Evolutionary conservation across 1,284 basidiomycete genomes (phyloP), one percentile per base, ranked within the genome.

Genomic region (Sutorius eximius): DNA sequence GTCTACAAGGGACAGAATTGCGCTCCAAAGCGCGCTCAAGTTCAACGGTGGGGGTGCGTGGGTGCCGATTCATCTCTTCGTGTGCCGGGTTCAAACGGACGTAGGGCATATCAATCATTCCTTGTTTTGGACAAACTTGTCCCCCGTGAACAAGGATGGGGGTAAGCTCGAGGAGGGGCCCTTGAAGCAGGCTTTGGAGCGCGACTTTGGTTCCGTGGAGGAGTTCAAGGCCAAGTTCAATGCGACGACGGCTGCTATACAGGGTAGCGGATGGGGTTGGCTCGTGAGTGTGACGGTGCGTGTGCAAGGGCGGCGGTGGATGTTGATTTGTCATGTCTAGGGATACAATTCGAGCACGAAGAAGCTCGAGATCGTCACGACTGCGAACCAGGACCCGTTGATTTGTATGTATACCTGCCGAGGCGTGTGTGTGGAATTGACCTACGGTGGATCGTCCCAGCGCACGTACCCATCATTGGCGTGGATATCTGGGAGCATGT

Each of bases 241-340:
- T 75, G 73, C 93, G 29, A 83, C 82, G 61, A 95, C 96, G n/a
- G 91, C 91, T 44, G 93, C 82, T 52, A 90, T 99, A 62, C 96
- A 99, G 76, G 97, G 96, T 45, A 95, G 91, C 60, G 97, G 96
- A 20, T 99, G 96, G 97, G 95, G 94, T 49, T 98, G 96, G 96
- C 82, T 98, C 57, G 90, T 87, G 59, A 61, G 86, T 45, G 30
- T 7, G 1, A 15, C 29, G n/a, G 29, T 41, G 18, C 27, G 6
- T 16, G 24, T 29, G 24, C 7, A 32, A 16, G n/a, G 8, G 45
- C 1, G 9, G 5, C 7, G 45, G 45, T 18, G 34, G 11, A 49
- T 46, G 36, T 38, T 52, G 44, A 55, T 55, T 1, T 40, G 27
- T 9, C 9, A 10, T 13, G 10, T 30, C 11, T 62, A 90, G 88